Percentiles rank a stretch among this genome's conserved stretches.
phyloP scores from a whole-genome alignment of 2,329 filamentous ascomycete genomes.

The Penicillium sp. region DNA sequence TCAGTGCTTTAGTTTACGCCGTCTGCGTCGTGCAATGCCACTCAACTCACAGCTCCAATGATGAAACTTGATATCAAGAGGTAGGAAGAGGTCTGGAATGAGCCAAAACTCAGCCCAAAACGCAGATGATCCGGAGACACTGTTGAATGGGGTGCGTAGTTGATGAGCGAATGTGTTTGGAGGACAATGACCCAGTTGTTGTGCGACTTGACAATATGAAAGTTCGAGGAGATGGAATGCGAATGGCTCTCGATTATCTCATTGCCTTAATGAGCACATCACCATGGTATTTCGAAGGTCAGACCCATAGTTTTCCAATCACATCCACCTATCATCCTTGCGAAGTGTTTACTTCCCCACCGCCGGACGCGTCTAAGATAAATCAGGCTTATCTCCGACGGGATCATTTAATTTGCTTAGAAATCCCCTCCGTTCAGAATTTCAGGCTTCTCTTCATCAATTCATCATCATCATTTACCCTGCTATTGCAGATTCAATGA shows the following conservation, averaged over 20 bases:
- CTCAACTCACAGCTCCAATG: conserved; percentile 11
- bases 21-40: conserved; percentile 16
- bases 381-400: conserved; percentile 15
- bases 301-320: neutral
- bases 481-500: neutral
- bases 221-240: neutral
- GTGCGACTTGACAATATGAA: neutral
- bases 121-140: conserved; percentile 10
- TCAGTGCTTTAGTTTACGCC: conserved; percentile 36
- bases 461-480: neutral
- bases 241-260: neutral
- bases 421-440: conserved; percentile 20
- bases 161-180: conserved; percentile 22
- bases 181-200: neutral
- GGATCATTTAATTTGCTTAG: conserved; percentile 16
- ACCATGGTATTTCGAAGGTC: neutral
- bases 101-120: conserved; percentile 10
- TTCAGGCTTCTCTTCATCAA: neutral
- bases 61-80: conserved; percentile 22
- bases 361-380: neutral
- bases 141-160: conserved; percentile 8
- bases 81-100: conserved; percentile 20
- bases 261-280: neutral
- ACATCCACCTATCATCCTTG: neutral
- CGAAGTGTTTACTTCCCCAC: neutral